Conservation (phyloP, 2,329 filamentous ascomycete genomes). For the Penicillium sp. region DNA sequence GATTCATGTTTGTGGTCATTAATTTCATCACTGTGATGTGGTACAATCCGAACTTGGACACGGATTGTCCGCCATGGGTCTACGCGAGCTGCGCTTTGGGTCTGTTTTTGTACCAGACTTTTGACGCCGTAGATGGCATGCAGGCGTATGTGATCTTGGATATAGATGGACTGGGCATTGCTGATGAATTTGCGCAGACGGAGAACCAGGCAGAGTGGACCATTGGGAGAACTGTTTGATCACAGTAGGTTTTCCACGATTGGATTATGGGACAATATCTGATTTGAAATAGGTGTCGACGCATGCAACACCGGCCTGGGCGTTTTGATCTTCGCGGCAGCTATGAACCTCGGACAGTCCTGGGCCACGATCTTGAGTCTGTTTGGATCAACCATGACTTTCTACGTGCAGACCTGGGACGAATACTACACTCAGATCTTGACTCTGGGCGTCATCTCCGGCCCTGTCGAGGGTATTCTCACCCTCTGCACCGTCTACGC, state of each 20-base stretch:
- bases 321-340: slow-evolving; percentile 84
- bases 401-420: slow-evolving; percentile 99
- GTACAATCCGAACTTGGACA: slow-evolving; percentile 92
- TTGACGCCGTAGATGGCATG: slow-evolving; percentile 92
- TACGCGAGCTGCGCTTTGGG: slow-evolving; percentile 90
- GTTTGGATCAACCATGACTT: slow-evolving; percentile 86
- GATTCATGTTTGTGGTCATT: slow-evolving; percentile 83
- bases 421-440: slow-evolving; percentile 98
- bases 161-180: neutral
- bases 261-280: neutral
- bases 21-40: slow-evolving; percentile 92
- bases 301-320: slow-evolving; percentile 95
- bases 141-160: slow-evolving; percentile 68
- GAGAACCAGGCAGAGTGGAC: slow-evolving; percentile 87
- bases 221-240: slow-evolving; percentile 93
- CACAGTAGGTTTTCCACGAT: slow-evolving; percentile 60
- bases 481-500: slow-evolving; percentile 80
- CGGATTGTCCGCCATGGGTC: slow-evolving; percentile 92
- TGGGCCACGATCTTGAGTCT: slow-evolving; percentile 84
- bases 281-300: slow-evolving; percentile 64
- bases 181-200: slow-evolving; percentile 53
- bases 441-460: slow-evolving; percentile 87
- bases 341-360: slow-evolving; percentile 88
- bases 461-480: slow-evolving; percentile 90
- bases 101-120: slow-evolving; percentile 94